phyloP scores from a whole-genome alignment of 192 early-diverging fungal genomes.

The Mortierella hygrophila region DNA sequence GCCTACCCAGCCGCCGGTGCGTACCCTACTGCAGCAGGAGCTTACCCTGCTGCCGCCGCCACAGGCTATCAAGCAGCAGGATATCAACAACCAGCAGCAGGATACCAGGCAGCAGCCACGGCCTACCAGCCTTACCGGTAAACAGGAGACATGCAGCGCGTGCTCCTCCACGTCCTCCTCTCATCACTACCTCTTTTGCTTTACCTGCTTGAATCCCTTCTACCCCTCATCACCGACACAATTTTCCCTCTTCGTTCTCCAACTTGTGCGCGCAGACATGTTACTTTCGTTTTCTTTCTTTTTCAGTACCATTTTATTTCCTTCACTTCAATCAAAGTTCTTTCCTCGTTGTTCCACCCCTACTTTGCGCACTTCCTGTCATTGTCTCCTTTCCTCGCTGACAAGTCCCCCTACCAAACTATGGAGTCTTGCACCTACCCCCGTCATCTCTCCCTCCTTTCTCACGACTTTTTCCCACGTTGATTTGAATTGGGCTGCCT shows the following conservation, averaged over 20 bases:
- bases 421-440: not conserved
- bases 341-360: not conserved
- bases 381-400: not conserved
- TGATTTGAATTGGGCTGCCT: not conserved
- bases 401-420: not conserved
- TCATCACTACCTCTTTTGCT: not conserved
- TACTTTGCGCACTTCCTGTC: not conserved
- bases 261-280: not conserved
- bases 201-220: not conserved
- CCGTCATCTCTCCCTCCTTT: not conserved
- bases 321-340: not conserved
- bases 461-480: not conserved
- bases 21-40: constrained; percentile 19
- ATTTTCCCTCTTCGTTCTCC: not conserved
- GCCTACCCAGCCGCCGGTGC: constrained; percentile 25
- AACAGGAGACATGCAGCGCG: constrained; percentile 22
- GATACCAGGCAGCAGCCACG: constrained; percentile 38
- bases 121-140: constrained; percentile 53
- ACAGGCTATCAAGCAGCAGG: constrained; percentile 22
- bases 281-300: not conserved
- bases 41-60: constrained; percentile 16
- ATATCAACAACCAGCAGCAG: constrained; percentile 24
- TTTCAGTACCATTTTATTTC: not conserved
- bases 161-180: not conserved
- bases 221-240: not conserved